Evolutionary conservation across 108 stramenopile genomes (phyloP).

Genomic region (Cyclotella kingstonii): DNA sequence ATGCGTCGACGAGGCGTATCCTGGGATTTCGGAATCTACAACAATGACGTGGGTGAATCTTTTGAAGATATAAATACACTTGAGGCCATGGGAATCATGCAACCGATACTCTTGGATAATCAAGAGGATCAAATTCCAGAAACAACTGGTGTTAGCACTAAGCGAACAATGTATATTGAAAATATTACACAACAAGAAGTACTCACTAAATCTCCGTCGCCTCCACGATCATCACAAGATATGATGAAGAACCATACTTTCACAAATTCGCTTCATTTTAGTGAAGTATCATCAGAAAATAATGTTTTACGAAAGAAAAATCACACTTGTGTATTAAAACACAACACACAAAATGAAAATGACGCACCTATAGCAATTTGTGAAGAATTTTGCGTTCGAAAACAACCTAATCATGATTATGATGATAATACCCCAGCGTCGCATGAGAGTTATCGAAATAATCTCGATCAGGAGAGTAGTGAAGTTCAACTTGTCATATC

Average conservation of each 20-base stretch:
- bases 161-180: too few species aligned
- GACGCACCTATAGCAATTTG: too few species aligned
- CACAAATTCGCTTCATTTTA: neutral
- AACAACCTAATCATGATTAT: too few species aligned
- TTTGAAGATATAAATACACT: constrained; percentile 20
- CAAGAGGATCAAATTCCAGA: neutral
- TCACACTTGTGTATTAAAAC: too few species aligned
- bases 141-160: neutral
- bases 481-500: neutral
- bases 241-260: neutral
- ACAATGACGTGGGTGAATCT: neutral
- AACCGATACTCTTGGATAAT: constrained; percentile 23
- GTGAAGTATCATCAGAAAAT: neutral
- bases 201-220: neutral
- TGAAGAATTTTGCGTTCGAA: too few species aligned
- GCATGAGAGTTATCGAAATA: neutral
- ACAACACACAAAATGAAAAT: too few species aligned
- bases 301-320: too few species aligned
- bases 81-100: constrained; percentile 37
- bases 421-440: too few species aligned
- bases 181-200: neutral
- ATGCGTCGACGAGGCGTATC: constrained; percentile 20
- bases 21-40: constrained; percentile 25
- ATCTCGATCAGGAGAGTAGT: neutral
- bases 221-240: neutral